A percentile compares a stretch with the other conserved stretches of the same genome.
Evolutionary conservation across 495 filamentous ascomycete species (phyloP).

Genomic region (Hyaloscypha hepaticicola): DNA sequence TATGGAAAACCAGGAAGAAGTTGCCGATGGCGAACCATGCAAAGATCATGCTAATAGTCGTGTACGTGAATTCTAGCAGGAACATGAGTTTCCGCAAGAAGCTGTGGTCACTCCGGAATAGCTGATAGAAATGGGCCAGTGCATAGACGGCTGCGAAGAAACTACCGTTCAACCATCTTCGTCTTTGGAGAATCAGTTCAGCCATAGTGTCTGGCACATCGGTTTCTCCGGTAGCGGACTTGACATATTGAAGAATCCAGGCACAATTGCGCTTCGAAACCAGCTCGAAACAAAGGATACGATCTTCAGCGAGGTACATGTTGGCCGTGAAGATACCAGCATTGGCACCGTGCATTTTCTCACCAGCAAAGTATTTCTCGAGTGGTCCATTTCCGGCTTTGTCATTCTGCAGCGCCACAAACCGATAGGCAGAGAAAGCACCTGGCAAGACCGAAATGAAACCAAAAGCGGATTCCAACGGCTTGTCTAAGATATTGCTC

Average conservation of each 20-base stretch:
- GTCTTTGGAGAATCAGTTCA: conserved; percentile 92
- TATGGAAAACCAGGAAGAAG: conserved; percentile 99
- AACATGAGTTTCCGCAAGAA: conserved; percentile 86
- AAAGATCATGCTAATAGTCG: conserved; percentile 95
- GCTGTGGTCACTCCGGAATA: conserved; percentile 89
- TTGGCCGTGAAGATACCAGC: conserved; percentile 98
- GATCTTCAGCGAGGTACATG: conserved; percentile 99
- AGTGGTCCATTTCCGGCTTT: conserved; percentile 88
- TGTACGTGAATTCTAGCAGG: conserved; percentile 88
- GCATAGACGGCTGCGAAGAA: conserved; percentile 99
- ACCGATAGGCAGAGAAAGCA: conserved; percentile 97
- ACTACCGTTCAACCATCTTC: conserved; percentile 96
- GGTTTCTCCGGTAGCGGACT: conserved; percentile 92
- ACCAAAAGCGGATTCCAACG: conserved; percentile 94
- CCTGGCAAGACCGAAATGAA: conserved; percentile 97
- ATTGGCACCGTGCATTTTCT: conserved; percentile 94
- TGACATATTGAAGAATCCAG: conserved; percentile 98
- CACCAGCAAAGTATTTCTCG: conserved; percentile 96
- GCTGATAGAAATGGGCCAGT: conserved; percentile 88
- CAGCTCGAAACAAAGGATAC: conserved; percentile 98
- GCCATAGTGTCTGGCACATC: conserved; percentile 96
- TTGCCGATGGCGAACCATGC: conserved; percentile 99
- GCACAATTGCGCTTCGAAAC: conserved; percentile 95
- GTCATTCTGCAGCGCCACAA: conserved; percentile 92
- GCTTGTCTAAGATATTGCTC: conserved; percentile 99